Conservation (phyloP, 805 yeast species). For the Lipomyces sp. region DNA sequence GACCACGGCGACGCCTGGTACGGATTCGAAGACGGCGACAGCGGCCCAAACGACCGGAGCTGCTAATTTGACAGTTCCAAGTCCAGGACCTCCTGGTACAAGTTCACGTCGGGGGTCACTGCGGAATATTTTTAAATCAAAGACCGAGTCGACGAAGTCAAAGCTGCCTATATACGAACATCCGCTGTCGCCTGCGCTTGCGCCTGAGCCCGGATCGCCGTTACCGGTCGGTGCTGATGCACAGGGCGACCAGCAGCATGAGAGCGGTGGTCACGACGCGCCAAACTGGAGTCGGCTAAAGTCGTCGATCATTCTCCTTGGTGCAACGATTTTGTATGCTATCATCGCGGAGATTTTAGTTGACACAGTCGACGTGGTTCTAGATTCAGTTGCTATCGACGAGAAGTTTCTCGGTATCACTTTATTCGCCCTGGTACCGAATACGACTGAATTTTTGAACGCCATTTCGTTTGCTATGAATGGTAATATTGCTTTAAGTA, state of each 20-base stretch:
- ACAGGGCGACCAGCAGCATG: constrained; percentile 39
- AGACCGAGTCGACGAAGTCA: constrained; percentile 5
- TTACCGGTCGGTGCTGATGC: constrained; percentile 13
- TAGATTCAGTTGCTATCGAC: constrained; percentile 75
- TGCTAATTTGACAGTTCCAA: constrained; percentile 6
- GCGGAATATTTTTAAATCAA: constrained; percentile 16
- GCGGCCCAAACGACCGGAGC: constrained; percentile 1
- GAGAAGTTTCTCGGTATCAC: constrained; percentile 93
- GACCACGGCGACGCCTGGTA: neutral
- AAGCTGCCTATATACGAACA: constrained; percentile 12
- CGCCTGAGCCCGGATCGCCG: constrained; percentile 7
- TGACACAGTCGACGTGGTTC: constrained; percentile 87
- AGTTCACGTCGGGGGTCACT: constrained; percentile 22
- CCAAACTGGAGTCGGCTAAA: constrained; percentile 94
- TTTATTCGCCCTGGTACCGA: constrained; percentile 93
- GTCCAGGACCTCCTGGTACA: neutral
- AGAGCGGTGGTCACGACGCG: constrained; percentile 84
- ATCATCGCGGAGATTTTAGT: constrained; percentile 92
- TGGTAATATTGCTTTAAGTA: constrained; percentile 93
- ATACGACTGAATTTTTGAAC: constrained; percentile 93
- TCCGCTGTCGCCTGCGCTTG: constrained; percentile 1
- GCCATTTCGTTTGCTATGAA: constrained; percentile 96
- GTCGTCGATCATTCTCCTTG: constrained; percentile 77
- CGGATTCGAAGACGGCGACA: constrained; percentile 1
- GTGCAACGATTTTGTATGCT: constrained; percentile 88